phyloP scores from a whole-genome alignment of 2,329 filamentous ascomycete species.

The Shiraia bambusicola region DNA sequence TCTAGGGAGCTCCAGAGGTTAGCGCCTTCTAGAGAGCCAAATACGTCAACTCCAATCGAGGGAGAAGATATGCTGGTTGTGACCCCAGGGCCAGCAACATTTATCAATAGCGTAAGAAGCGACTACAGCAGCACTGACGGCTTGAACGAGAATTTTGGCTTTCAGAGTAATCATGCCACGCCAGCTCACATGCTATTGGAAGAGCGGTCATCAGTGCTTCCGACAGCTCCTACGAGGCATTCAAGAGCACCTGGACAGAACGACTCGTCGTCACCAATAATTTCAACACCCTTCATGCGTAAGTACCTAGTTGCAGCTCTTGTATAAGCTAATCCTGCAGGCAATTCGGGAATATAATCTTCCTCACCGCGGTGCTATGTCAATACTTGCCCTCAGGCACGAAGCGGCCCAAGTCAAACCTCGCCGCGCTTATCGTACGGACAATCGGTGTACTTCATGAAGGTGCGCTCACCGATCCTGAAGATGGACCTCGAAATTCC shows the following conservation, averaged over 20 bases:
- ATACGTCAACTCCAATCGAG: no score
- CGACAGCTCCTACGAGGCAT: slow-evolving; percentile 8
- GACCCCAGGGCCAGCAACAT: no score
- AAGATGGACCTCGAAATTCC: slow-evolving; percentile 72
- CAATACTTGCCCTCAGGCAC: slow-evolving; percentile 20
- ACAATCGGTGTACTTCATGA: slow-evolving; percentile 75
- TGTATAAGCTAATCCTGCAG: slow-evolving; percentile 48
- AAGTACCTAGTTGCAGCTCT: slow-evolving; percentile 50
- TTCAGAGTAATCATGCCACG: no score
- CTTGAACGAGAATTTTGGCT: no score
- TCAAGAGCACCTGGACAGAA: slow-evolving; percentile 59
- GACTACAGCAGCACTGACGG: no score
- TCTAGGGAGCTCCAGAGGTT: no score
- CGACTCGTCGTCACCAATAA: slow-evolving; percentile 85
- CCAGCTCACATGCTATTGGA: no score
- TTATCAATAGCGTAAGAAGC: no score
- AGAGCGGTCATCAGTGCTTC: no score
- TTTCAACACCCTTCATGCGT: slow-evolving; percentile 93
- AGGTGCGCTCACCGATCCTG: slow-evolving; percentile 70
- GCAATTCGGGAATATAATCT: slow-evolving; percentile 91
- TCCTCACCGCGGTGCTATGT: slow-evolving; percentile 72
- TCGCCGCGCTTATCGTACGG: slow-evolving; percentile 8
- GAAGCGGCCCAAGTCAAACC: slow-evolving; percentile 6
- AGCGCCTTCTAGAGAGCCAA: no score
- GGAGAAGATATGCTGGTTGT: no score